Evolutionary conservation across 2,329 filamentous ascomycete genomes (phyloP).

Genomic region (Delphinella strobiligena): DNA sequence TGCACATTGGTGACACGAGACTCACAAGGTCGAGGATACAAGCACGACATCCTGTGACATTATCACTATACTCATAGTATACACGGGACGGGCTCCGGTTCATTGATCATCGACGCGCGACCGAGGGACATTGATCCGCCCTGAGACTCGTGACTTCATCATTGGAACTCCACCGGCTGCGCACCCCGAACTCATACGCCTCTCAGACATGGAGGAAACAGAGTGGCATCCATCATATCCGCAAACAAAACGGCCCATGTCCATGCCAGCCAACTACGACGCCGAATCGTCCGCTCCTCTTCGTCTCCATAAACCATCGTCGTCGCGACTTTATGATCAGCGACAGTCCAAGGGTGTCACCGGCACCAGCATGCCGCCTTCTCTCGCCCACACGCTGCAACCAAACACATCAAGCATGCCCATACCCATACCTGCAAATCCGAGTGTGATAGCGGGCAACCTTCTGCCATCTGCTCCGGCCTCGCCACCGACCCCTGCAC

Average conservation of each 20-base stretch:
- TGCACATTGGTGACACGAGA: no score
- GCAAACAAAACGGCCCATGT: conserved; percentile 9
- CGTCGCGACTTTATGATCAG: conserved; percentile 3
- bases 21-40: no score
- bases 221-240: conserved; percentile 11
- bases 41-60: no score
- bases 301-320: conserved; percentile 5
- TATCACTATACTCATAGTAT: no score
- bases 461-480: conserved; percentile 53
- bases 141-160: no score
- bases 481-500: conserved; percentile 55
- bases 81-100: no score
- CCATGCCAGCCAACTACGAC: conserved; percentile 11
- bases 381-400: conserved; percentile 7
- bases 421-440: conserved; percentile 27
- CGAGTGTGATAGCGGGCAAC: conserved; percentile 42
- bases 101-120: no score
- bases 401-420: conserved; percentile 29
- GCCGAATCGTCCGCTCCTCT: background rate
- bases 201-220: conserved; percentile 9
- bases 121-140: no score
- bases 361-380: background rate
- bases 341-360: background rate
- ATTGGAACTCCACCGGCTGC: background rate
- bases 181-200: background rate